Base-by-base conservation (phyloP, 768 basidiomycete genomes). In the Mycena filopes region DNA sequence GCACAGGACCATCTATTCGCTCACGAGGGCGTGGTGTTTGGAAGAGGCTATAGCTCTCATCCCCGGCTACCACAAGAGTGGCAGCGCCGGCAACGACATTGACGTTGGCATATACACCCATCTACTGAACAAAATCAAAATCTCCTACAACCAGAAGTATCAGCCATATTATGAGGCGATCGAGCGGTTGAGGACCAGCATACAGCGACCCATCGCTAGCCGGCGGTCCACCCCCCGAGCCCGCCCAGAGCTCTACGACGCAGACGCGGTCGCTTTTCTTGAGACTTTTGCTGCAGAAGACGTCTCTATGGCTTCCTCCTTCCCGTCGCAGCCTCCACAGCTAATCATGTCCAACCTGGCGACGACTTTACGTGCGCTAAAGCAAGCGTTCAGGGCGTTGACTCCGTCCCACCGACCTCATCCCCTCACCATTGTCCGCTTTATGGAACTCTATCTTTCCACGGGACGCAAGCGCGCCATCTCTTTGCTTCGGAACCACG, bases 381-480 rank as follows among this genome's bases (percentile, higher is more conserved):
- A 74, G 72, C 60, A 55, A 49, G 28, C 65, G 66, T 45, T 43
- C 75, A 20, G 49, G 31, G n/a, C 20, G 13, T 15, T 42, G 5
- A 23, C 62, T 66, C 55, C 48, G 25, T 63, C 56, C 16, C 47
- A 62, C 6, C 66, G 64, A 48, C 76, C 76, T 2, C 76, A 76
- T 50, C 72, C 76, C 13, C 55, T 70, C 29, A 73, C 69, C 3
- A 68, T 83, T 33, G 69, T 75, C 48, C 58, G 70, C 18, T 82
- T 84, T 56, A 73, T 84, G 28, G 57, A 73, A n/a, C 56, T 63
- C 0, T 84, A 82, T 54, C 63, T 76, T 4, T 65, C 73, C 6
- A 73, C 75, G 2, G 81, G 79, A 0, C 74, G 80, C 26, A 77
- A 71, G 9, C 68, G 67, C 6, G 81, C 78, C 0, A 69, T 84